Evolutionary conservation across 2,329 filamentous ascomycete genomes (phyloP).

Genomic region (Xylaria multiplex): DNA sequence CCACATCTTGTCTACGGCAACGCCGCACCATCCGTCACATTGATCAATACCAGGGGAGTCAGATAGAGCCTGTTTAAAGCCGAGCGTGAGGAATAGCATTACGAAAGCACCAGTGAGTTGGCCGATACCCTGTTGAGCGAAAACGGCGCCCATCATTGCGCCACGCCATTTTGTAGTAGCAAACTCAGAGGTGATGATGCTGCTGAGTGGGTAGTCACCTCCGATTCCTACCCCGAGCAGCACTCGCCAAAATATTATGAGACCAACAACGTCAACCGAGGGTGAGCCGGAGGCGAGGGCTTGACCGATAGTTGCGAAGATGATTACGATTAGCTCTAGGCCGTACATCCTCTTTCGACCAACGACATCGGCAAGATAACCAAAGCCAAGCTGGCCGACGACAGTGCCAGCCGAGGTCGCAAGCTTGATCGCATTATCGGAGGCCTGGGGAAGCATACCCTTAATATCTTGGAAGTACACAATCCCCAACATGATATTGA

Average conservation of each 20-base stretch:
- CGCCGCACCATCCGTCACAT: slow-evolving; percentile 71
- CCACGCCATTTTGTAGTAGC: slow-evolving; percentile 86
- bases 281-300: slow-evolving; percentile 71
- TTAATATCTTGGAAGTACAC: slow-evolving; percentile 71
- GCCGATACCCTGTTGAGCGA: slow-evolving; percentile 87
- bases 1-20: slow-evolving; percentile 91
- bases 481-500: slow-evolving; percentile 80
- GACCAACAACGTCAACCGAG: slow-evolving; percentile 69
- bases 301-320: slow-evolving; percentile 79
- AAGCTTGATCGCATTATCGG: slow-evolving; percentile 86
- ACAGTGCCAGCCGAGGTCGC: slow-evolving; percentile 86
- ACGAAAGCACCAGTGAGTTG: slow-evolving; percentile 80
- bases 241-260: slow-evolving; percentile 84
- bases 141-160: slow-evolving; percentile 86
- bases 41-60: slow-evolving; percentile 60
- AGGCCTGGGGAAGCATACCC: slow-evolving; percentile 70
- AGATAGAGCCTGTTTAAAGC: slow-evolving; percentile 73
- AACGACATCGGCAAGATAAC: slow-evolving; percentile 78
- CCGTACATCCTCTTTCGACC: slow-evolving; percentile 80
- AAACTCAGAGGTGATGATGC: slow-evolving; percentile 88
- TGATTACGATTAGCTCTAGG: slow-evolving; percentile 81
- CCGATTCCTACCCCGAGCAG: slow-evolving; percentile 79
- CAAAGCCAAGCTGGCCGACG: slow-evolving; percentile 83
- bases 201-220: slow-evolving; percentile 83
- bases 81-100: slow-evolving; percentile 77